Conservation (phyloP, 192 early-diverging fungal species). For the Coemansia sp. region DNA sequence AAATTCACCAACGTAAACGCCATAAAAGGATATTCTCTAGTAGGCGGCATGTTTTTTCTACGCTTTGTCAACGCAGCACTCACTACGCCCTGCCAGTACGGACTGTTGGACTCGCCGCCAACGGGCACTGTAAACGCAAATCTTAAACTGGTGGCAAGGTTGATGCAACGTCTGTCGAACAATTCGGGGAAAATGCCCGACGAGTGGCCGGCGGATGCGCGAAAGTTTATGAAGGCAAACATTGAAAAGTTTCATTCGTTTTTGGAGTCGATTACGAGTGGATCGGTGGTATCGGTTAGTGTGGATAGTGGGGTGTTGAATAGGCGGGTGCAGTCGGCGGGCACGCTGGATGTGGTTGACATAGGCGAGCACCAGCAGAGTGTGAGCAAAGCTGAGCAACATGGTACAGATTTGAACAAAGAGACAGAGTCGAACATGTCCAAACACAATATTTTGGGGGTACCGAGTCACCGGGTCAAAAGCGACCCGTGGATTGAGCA, state of each 20-base stretch:
- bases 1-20: slow-evolving; percentile 30
- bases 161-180: slow-evolving; percentile 47
- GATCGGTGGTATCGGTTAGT: neutral
- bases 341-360: neutral
- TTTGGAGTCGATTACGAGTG: slow-evolving; percentile 26
- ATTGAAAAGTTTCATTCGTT: slow-evolving; percentile 25
- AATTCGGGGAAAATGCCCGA: slow-evolving; percentile 36
- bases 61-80: slow-evolving; percentile 48
- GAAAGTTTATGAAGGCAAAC: slow-evolving; percentile 37
- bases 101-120: slow-evolving; percentile 21
- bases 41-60: slow-evolving; percentile 48
- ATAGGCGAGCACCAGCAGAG: neutral
- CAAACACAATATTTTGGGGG: neutral
- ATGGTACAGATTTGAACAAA: neutral
- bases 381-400: neutral
- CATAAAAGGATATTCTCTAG: slow-evolving; percentile 35
- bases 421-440: neutral
- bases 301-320: neutral
- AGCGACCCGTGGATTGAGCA: slow-evolving; percentile 5
- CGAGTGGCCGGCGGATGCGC: slow-evolving; percentile 41
- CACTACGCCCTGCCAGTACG: slow-evolving; percentile 38
- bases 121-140: slow-evolving; percentile 27
- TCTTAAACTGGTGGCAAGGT: slow-evolving; percentile 38
- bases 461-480: neutral
- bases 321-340: slow-evolving; percentile 5